Evolutionary conservation across 164 flowering plant genomes (phyloP).

Genomic region (Chimonanthus praecox): DNA sequence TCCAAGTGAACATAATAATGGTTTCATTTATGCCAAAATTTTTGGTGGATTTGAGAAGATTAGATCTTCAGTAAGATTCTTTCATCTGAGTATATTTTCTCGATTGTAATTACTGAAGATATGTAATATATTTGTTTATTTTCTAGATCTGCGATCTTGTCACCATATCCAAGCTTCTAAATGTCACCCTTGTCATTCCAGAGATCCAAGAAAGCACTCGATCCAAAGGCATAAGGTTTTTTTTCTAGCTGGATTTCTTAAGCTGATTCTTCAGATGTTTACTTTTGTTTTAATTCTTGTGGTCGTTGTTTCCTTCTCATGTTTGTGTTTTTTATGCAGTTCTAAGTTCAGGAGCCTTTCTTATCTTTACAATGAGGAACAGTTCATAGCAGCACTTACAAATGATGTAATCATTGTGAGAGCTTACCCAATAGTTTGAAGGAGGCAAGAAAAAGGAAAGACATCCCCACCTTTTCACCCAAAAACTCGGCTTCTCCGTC

Average conservation of each 20-base stretch:
- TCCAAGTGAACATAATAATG: slow-evolving; percentile 57
- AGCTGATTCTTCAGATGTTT: neutral
- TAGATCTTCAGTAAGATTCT: slow-evolving; percentile 63
- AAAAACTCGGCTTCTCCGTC: slow-evolving; percentile 55
- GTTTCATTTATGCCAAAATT: slow-evolving; percentile 91
- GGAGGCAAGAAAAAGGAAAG: slow-evolving; percentile 57
- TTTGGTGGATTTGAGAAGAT: slow-evolving; percentile 91
- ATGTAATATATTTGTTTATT: slow-evolving; percentile 40
- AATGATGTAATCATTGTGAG: slow-evolving; percentile 66
- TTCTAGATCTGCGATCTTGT: slow-evolving; percentile 96
- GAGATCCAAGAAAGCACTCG: slow-evolving; percentile 84
- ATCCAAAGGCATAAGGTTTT: slow-evolving; percentile 88
- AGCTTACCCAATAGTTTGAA: slow-evolving; percentile 64
- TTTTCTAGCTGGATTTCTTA: neutral
- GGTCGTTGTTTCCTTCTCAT: slow-evolving; percentile 1
- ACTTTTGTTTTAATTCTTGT: neutral
- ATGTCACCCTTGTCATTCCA: slow-evolving; percentile 96
- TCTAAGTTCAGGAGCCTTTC: slow-evolving; percentile 84
- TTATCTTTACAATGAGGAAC: slow-evolving; percentile 86
- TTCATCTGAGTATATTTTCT: slow-evolving; percentile 6
- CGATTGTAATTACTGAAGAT: slow-evolving; percentile 12
- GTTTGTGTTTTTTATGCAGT: slow-evolving; percentile 36
- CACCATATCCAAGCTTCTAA: slow-evolving; percentile 84
- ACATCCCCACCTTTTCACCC: slow-evolving; percentile 63
- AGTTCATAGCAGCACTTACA: slow-evolving; percentile 67